A percentile compares a stretch with the other conserved stretches of the same genome.
These are phyloP conservation scores for Amanita phalloides DNA, from an alignment of 768 basidiomycete genomes.

Conservation along the genomic window DNA sequence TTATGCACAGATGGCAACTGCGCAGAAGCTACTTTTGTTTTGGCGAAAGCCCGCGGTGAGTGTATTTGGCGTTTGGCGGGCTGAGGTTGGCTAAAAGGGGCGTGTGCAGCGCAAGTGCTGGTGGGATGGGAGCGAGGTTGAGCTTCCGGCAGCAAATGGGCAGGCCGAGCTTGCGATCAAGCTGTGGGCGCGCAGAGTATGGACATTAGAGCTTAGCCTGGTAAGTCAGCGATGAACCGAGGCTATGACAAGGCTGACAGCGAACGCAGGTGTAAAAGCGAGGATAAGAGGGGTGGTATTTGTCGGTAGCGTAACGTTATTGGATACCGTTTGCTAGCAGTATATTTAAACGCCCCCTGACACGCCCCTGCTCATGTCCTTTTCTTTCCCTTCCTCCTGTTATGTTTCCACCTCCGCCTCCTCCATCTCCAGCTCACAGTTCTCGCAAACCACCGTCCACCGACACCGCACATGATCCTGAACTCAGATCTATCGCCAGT, in stretches of 20 bases:
- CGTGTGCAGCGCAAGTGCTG: constrained; percentile 87
- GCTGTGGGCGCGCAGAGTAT: constrained; percentile 94
- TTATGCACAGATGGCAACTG: constrained; percentile 89
- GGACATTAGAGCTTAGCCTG: constrained; percentile 95
- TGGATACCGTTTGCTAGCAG: background rate
- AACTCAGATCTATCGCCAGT: constrained; percentile 4
- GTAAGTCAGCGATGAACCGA: constrained; percentile 28
- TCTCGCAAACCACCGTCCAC: too few species aligned
- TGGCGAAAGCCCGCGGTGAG: constrained; percentile 99
- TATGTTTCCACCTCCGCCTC: constrained; percentile 7
- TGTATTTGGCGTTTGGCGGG: constrained; percentile 13
- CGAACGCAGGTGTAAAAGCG: background rate
- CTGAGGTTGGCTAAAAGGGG: constrained; percentile 4
- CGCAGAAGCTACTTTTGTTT: constrained; percentile 93
- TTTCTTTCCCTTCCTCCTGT: constrained; percentile 7
- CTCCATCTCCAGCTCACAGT: constrained; percentile 6
- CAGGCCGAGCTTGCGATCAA: constrained; percentile 55
- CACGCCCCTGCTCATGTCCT: constrained; percentile 3
- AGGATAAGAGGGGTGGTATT: background rate
- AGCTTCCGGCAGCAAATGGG: constrained; percentile 51
- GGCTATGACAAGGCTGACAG: background rate
- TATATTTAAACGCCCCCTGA: constrained; percentile 10
- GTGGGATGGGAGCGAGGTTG: constrained; percentile 97
- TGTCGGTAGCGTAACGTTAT: background rate
- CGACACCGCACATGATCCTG: background rate